Percentiles rank a stretch among this genome's conserved stretches.
Evolutionary conservation across 1,284 basidiomycete genomes (phyloP).

Genomic region (Moesziomyces sp.): DNA sequence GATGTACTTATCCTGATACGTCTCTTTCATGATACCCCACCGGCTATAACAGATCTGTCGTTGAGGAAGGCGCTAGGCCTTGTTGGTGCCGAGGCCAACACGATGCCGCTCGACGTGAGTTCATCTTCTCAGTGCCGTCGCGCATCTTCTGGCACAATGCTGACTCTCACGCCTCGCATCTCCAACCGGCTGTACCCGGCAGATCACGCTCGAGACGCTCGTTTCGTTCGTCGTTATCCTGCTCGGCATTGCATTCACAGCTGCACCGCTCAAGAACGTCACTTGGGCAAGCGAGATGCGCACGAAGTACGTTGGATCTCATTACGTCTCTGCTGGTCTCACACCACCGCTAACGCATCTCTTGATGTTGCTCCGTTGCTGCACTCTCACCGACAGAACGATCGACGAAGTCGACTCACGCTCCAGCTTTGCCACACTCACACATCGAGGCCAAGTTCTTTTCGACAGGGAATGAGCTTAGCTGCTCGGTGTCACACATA

Average conservation of each 20-base stretch:
- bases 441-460: constrained; percentile 73
- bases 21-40: background rate
- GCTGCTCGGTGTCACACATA: background rate
- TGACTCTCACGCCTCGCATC: background rate
- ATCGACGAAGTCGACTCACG: constrained; percentile 84
- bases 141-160: background rate
- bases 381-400: constrained; percentile 70
- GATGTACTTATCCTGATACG: background rate
- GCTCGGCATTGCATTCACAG: constrained; percentile 77
- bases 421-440: constrained; percentile 77
- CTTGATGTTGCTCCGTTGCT: background rate
- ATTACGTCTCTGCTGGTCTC: background rate
- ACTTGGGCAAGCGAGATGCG: constrained; percentile 91
- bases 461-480: constrained; percentile 35
- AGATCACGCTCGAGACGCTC: constrained; percentile 79
- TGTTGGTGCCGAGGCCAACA: constrained; percentile 25
- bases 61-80: constrained; percentile 53
- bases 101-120: constrained; percentile 55
- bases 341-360: background rate
- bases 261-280: constrained; percentile 79
- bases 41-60: constrained; percentile 32
- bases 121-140: too few relatives aligned
- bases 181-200: constrained; percentile 3
- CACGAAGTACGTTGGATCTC: constrained; percentile 73
- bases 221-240: constrained; percentile 77